These are phyloP conservation scores for Capillidium heterosporum DNA, from an alignment of 371 early-diverging fungal genomes.

Conservation along the genomic window DNA sequence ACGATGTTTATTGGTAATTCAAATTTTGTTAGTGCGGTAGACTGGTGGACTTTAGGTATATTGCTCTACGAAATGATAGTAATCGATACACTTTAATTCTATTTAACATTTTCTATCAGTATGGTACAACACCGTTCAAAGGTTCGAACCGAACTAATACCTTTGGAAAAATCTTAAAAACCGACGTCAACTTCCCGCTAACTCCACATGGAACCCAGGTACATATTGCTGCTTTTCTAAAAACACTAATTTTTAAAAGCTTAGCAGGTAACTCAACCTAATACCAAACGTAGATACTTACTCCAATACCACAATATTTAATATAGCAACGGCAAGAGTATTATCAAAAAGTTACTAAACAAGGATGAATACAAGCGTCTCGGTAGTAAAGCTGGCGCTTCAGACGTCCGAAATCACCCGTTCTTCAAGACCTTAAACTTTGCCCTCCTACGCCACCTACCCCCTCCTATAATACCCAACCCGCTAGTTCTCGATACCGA, in stretches of 20 bases:
- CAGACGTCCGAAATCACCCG: conserved; percentile 81
- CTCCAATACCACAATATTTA: background rate
- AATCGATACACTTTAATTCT: conserved; percentile 9
- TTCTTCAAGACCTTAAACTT: conserved; percentile 88
- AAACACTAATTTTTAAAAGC: background rate
- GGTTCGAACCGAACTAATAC: conserved; percentile 69
- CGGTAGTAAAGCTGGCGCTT: conserved; percentile 77
- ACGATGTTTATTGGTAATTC: background rate
- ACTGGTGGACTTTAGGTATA: conserved; percentile 98
- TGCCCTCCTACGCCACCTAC: conserved; percentile 68
- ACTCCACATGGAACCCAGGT: conserved; percentile 28
- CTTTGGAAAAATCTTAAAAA: conserved; percentile 61
- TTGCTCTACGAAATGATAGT: conserved; percentile 92
- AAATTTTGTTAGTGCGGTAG: conserved; percentile 44
- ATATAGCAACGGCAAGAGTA: conserved; percentile 31
- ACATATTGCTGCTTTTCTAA: background rate
- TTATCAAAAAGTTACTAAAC: conserved; percentile 64
- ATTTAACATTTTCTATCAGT: conserved; percentile 19
- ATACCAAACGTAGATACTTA: background rate
- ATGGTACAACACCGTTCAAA: conserved; percentile 87
- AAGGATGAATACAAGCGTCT: conserved; percentile 75
- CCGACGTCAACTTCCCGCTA: conserved; percentile 52
- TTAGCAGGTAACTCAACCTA: background rate
- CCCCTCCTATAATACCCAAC: conserved; percentile 83
- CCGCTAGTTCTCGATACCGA: conserved; percentile 8